Percentiles rank a stretch among this genome's conserved stretches.
Conservation (phyloP, 2,329 filamentous ascomycete genomes). For the Orbilia javanica region DNA sequence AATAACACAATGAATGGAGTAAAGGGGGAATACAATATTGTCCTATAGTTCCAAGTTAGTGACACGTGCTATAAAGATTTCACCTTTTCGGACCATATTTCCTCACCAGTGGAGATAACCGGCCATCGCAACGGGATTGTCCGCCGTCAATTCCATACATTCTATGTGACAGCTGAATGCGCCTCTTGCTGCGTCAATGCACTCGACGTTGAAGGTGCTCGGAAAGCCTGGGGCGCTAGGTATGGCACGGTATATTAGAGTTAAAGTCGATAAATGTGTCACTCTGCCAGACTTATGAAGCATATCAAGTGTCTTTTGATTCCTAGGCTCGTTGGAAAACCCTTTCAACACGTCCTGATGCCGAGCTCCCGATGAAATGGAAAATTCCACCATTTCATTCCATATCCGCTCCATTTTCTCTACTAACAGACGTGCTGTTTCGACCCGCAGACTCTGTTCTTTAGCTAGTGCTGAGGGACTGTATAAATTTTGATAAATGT, state of each 20-base stretch:
- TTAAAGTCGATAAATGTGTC: slow-evolving; percentile 60
- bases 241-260: slow-evolving; percentile 62
- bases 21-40: slow-evolving; percentile 60
- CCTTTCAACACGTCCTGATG: not conserved
- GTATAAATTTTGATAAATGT: slow-evolving; percentile 63
- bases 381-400: slow-evolving; percentile 28
- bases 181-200: slow-evolving; percentile 60
- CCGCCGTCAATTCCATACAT: slow-evolving; percentile 51
- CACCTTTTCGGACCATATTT: not conserved
- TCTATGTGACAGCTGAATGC: slow-evolving; percentile 59
- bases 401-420: slow-evolving; percentile 52
- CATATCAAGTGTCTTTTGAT: slow-evolving; percentile 53
- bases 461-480: slow-evolving; percentile 67
- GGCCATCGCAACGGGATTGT: slow-evolving; percentile 27
- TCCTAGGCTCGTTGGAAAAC: not conserved
- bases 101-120: slow-evolving; percentile 54
- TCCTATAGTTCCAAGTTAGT: slow-evolving; percentile 22
- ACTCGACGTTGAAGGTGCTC: slow-evolving; percentile 60
- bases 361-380: not conserved
- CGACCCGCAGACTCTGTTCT: slow-evolving; percentile 62
- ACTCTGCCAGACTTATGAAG: slow-evolving; percentile 58
- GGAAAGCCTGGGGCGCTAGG: slow-evolving; percentile 48
- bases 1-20: slow-evolving; percentile 62
- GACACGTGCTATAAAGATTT: no score
- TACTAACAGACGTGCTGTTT: slow-evolving; percentile 60